These are phyloP conservation scores for Trypanosoma lewisi DNA, from an alignment of 208 protist genomes.

Conservation along the genomic window DNA sequence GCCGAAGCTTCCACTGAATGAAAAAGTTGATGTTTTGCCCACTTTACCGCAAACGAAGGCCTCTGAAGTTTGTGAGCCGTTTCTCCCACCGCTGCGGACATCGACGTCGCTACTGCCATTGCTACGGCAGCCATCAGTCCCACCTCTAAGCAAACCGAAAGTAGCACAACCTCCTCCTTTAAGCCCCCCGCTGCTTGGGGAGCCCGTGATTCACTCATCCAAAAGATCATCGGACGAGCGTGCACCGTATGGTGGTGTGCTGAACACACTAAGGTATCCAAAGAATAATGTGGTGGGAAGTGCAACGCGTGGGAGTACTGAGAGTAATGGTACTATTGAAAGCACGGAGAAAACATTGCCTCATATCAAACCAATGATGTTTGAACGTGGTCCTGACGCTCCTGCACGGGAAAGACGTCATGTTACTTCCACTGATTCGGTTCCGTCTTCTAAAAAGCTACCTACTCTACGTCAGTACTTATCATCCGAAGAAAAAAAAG, in stretches of 20 bases:
- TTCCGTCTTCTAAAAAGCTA: neutral
- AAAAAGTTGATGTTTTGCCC: too few species aligned
- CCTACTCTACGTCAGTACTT: conserved; percentile 19
- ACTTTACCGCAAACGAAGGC: too few species aligned
- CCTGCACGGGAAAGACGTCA: neutral
- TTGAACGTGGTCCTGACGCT: neutral
- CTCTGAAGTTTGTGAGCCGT: too few species aligned
- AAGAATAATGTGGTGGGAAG: neutral
- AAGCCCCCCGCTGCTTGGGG: neutral
- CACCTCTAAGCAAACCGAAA: too few species aligned
- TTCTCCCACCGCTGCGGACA: too few species aligned
- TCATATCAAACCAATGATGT: neutral
- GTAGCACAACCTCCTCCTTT: too few species aligned
- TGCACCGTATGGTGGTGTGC: neutral
- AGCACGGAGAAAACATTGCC: neutral
- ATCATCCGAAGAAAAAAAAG: conserved; percentile 26
- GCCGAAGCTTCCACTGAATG: too few species aligned
- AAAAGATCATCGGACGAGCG: neutral
- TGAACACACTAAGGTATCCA: neutral
- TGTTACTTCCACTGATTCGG: neutral
- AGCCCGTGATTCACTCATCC: neutral
- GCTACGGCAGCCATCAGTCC: too few species aligned
- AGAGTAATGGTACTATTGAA: neutral
- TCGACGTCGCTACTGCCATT: neutral
- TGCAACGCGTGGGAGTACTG: neutral